These are phyloP conservation scores for Adansonia gregorii DNA, from an alignment of 441 rosid genomes.

Conservation along the genomic window DNA sequence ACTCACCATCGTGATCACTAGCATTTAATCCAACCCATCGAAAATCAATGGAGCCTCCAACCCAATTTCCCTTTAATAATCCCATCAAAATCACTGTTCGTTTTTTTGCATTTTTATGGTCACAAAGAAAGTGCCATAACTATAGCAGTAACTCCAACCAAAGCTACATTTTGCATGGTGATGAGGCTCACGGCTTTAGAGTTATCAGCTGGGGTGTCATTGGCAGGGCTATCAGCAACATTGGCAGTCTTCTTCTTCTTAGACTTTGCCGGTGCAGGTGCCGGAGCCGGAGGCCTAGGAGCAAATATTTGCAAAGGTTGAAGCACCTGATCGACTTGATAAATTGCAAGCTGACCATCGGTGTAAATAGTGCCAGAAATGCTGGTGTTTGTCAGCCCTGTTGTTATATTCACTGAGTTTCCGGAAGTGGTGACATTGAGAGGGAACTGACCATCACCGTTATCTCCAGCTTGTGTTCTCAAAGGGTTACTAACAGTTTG, in stretches of 20 bases:
- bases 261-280: slow-evolving; percentile 62
- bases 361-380: slow-evolving; percentile 70
- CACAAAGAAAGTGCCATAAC: slow-evolving; percentile 44
- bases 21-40: background rate
- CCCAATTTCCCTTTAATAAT: background rate
- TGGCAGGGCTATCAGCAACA: slow-evolving; percentile 34
- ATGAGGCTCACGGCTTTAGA: slow-evolving; percentile 41
- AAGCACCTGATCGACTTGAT: slow-evolving; percentile 76
- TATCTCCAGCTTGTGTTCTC: slow-evolving; percentile 79
- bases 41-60: background rate
- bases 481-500: slow-evolving; percentile 87
- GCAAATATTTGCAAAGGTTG: slow-evolving; percentile 73
- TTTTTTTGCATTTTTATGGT: slow-evolving; percentile 22
- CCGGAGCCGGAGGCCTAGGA: slow-evolving; percentile 76
- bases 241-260: slow-evolving; percentile 59
- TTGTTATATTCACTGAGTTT: slow-evolving; percentile 64
- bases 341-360: slow-evolving; percentile 84
- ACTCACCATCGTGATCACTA: slow-evolving; percentile 34
- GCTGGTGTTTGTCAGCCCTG: slow-evolving; percentile 77
- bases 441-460: slow-evolving; percentile 56
- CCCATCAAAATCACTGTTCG: slow-evolving; percentile 1
- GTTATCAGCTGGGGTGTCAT: slow-evolving; percentile 48
- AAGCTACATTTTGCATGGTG: slow-evolving; percentile 27
- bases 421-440: slow-evolving; percentile 76
- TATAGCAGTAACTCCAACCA: slow-evolving; percentile 37